A percentile compares a stretch with the other conserved stretches of the same genome.
These are phyloP conservation scores for Calvatia gigantea DNA, from an alignment of 768 basidiomycete species.

Conservation along the genomic window DNA sequence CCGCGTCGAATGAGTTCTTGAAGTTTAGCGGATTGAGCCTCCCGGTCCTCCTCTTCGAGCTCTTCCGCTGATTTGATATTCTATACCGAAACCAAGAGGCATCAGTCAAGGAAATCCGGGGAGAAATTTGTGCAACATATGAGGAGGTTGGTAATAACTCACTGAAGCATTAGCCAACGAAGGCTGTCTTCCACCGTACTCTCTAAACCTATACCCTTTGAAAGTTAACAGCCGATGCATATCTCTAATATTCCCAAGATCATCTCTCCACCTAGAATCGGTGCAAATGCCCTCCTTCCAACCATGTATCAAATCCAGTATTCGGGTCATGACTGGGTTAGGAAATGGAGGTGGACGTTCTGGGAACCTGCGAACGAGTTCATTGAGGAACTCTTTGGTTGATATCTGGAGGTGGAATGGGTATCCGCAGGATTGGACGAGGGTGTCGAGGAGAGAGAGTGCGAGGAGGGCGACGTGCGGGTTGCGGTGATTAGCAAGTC, in stretches of 20 bases:
- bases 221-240: conserved; percentile 94
- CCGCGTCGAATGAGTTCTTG: conserved; percentile 97
- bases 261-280: conserved; percentile 91
- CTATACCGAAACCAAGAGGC: conserved; percentile 31
- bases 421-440: conserved; percentile 95
- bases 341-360: conserved; percentile 96
- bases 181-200: conserved; percentile 32
- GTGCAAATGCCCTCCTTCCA: conserved; percentile 95
- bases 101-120: neutral
- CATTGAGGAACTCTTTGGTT: conserved; percentile 98
- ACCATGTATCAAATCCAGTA: conserved; percentile 85
- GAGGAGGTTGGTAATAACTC: conserved; percentile 15
- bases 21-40: conserved; percentile 95
- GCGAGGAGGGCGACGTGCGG: conserved; percentile 88
- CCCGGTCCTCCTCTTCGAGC: conserved; percentile 91
- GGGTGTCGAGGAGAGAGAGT: conserved; percentile 82
- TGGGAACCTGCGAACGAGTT: conserved; percentile 95
- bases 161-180: conserved; percentile 39
- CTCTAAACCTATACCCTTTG: conserved; percentile 86
- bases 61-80: conserved; percentile 94
- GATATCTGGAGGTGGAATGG: conserved; percentile 95
- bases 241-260: conserved; percentile 94
- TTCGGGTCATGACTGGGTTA: conserved; percentile 91
- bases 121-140: too few species aligned
- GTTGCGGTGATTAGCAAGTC: conserved; percentile 88